A percentile compares a stretch with the other conserved stretches of the same genome.
phyloP scores from a whole-genome alignment of 345 rosid species.

The Durio zibethinus region DNA sequence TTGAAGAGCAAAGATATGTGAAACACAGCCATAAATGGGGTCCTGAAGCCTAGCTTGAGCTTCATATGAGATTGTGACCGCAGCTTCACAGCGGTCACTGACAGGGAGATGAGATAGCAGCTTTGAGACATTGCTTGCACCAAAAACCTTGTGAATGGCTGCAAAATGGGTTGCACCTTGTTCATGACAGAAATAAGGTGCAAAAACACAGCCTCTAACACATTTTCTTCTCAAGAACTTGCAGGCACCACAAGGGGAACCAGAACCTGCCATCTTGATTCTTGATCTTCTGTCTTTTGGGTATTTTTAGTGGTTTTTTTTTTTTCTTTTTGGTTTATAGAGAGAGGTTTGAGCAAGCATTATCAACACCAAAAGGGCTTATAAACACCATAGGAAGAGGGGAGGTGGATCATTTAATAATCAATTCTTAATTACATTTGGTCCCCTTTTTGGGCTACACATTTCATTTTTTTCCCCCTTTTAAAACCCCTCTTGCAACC shows the following conservation, averaged over 20 bases:
- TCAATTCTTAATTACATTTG: constrained; percentile 45
- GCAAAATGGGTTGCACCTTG: constrained; percentile 93
- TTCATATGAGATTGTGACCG: constrained; percentile 88
- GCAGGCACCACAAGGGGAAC: constrained; percentile 98
- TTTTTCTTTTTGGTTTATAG: constrained; percentile 5
- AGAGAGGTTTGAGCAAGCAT: constrained; percentile 29
- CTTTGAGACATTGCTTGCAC: constrained; percentile 95
- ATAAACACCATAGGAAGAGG: constrained; percentile 66
- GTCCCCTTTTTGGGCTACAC: constrained; percentile 83
- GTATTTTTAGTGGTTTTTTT: constrained; percentile 4
- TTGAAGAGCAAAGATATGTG: constrained; percentile 92
- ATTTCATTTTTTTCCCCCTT: constrained; percentile 40
- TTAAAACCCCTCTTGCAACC: constrained; percentile 19
- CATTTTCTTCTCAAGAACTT: constrained; percentile 94
- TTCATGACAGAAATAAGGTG: constrained; percentile 93
- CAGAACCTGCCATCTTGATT: constrained; percentile 56
- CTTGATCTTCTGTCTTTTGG: background rate
- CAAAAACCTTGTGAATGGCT: constrained; percentile 93
- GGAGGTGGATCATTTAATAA: constrained; percentile 61
- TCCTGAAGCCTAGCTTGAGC: constrained; percentile 97
- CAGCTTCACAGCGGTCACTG: constrained; percentile 77
- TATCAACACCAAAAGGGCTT: constrained; percentile 37
- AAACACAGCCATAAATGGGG: constrained; percentile 93
- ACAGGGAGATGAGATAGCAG: constrained; percentile 75
- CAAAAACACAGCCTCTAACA: constrained; percentile 86